Conservation (phyloP, 2,329 filamentous ascomycete genomes). For the Periconia digitata region DNA sequence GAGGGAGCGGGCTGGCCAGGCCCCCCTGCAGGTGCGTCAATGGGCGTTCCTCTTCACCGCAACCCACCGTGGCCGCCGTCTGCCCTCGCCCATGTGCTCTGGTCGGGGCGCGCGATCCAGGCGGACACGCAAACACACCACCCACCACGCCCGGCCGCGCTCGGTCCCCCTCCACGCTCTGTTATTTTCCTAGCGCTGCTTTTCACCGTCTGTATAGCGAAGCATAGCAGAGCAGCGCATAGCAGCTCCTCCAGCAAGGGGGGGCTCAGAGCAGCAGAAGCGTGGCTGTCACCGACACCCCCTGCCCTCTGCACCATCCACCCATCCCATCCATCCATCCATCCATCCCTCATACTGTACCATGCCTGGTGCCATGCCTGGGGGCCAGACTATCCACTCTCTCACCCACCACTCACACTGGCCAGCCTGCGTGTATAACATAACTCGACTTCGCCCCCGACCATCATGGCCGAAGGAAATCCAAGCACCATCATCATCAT, state of each 20-base stretch:
- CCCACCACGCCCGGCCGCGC: too few species aligned
- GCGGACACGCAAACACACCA: conserved; percentile 34
- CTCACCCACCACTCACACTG: background rate
- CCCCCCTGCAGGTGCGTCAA: conserved; percentile 10
- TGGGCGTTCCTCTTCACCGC: conserved; percentile 39
- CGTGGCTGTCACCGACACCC: background rate
- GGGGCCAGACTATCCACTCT: background rate
- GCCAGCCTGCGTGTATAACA: conserved; percentile 18
- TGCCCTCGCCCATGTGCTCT: conserved; percentile 30
- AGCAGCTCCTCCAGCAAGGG: too few species aligned
- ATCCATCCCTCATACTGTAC: background rate
- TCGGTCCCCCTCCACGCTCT: conserved; percentile 24
- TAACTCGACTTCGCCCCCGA: conserved; percentile 42
- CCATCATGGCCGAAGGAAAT: background rate
- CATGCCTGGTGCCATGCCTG: background rate
- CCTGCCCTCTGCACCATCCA: background rate
- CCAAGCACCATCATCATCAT: conserved; percentile 30
- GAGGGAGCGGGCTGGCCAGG: too few species aligned
- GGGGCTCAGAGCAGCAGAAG: too few species aligned
- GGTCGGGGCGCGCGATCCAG: conserved; percentile 43
- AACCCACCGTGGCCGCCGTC: conserved; percentile 16
- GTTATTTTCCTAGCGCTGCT: conserved; percentile 42
- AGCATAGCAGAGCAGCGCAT: too few species aligned
- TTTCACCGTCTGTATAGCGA: conserved; percentile 32
- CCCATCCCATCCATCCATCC: background rate